Conservation (phyloP, 2,329 filamentous ascomycete genomes). For the Orbilia ellipsospora region DNA sequence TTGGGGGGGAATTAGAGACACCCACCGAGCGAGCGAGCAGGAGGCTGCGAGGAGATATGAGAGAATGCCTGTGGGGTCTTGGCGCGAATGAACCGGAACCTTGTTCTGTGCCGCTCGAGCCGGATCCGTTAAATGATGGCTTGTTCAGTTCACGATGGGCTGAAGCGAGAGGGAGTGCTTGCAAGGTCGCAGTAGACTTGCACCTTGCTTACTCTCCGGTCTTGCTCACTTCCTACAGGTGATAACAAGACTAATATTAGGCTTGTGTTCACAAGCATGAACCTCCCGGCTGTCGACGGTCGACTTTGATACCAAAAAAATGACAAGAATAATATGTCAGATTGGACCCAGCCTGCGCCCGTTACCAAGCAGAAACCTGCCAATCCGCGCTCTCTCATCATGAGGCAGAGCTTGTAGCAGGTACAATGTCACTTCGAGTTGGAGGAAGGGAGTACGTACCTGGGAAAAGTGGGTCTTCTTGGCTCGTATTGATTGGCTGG, state of each 20-base stretch:
- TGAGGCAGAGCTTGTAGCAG: constrained; percentile 43
- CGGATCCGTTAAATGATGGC: constrained; percentile 32
- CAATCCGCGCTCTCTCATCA: constrained; percentile 2
- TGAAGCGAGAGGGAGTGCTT: not conserved
- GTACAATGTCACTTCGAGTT: not conserved
- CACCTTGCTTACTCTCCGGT: constrained; percentile 7
- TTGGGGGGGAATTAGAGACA: not conserved
- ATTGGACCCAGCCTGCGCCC: not conserved
- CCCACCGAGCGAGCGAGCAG: not conserved
- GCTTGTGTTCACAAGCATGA: constrained; percentile 12
- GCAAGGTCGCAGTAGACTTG: not conserved
- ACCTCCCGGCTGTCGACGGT: constrained; percentile 41
- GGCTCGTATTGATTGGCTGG: constrained; percentile 24
- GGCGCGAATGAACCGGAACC: constrained; percentile 6
- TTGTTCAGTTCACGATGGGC: constrained; percentile 13
- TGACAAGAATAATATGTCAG: too few relatives aligned
- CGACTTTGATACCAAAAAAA: not conserved
- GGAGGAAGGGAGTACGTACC: not conserved
- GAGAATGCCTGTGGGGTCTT: not conserved
- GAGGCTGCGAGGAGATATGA: not conserved
- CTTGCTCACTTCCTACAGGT: not conserved
- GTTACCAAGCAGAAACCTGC: too few relatives aligned
- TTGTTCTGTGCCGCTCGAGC: constrained; percentile 30
- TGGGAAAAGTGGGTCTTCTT: not conserved
- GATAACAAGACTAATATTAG: not conserved